Conservation (phyloP, 345 rosid genomes). For the Physaria fendleri region DNA sequence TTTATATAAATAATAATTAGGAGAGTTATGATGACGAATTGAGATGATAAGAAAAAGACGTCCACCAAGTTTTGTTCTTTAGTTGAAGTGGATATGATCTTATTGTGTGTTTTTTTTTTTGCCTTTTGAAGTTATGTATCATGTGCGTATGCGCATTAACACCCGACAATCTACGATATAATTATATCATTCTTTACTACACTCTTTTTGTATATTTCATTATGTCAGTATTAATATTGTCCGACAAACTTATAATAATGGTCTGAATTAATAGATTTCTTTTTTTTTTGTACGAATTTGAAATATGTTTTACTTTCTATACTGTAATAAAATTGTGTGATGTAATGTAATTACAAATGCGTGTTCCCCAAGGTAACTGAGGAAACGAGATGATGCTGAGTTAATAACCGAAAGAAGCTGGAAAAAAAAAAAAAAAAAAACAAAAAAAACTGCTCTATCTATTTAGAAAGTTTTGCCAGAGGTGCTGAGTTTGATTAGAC, state of each 20-base stretch:
- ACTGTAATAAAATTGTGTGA: not conserved
- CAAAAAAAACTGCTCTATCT: too few relatives aligned
- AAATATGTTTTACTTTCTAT: not conserved
- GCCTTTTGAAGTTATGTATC: conserved; percentile 4
- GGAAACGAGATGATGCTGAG: too few relatives aligned
- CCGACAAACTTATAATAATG: not conserved
- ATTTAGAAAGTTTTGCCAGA: too few relatives aligned
- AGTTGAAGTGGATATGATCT: conserved; percentile 20
- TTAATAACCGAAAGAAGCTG: too few relatives aligned
- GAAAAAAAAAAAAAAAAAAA: too few relatives aligned
- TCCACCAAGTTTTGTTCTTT: conserved; percentile 12
- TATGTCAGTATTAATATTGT: not conserved
- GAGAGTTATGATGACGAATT: conserved; percentile 8
- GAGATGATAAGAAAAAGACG: conserved; percentile 9
- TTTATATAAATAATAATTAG: not conserved
- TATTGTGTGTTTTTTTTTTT: conserved; percentile 18
- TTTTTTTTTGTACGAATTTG: too few relatives aligned
- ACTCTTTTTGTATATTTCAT: not conserved
- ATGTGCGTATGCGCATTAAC: conserved; percentile 13
- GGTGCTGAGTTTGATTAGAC: too few relatives aligned
- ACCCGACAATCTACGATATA: not conserved
- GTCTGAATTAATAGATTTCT: not conserved
- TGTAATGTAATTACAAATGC: too few relatives aligned
- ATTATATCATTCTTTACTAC: not conserved
- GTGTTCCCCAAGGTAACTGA: too few relatives aligned